A percentile compares a stretch with the other conserved stretches of the same genome.
Conservation (phyloP, 495 filamentous ascomycete genomes). For the Neurospora sp. region DNA sequence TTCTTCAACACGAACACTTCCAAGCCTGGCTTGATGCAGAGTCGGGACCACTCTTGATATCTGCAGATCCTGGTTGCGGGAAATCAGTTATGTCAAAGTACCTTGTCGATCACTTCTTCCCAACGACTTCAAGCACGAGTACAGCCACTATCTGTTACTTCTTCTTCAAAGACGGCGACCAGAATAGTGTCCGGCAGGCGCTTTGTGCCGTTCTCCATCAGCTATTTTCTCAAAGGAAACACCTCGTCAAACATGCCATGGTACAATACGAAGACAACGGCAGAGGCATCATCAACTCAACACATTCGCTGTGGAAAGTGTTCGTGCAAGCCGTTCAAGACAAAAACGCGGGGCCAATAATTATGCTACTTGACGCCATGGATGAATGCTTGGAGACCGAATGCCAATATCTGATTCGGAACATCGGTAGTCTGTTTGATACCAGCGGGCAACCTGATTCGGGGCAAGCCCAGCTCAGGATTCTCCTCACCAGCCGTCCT, state of each 20-base stretch:
- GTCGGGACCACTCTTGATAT: conserved; percentile 19
- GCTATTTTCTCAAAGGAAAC: conserved; percentile 12
- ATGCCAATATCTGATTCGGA: not conserved
- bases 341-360: conserved; percentile 24
- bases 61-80: conserved; percentile 40
- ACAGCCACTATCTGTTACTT: conserved; percentile 19
- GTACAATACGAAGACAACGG: not conserved
- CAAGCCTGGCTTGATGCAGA: conserved; percentile 1
- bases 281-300: not conserved
- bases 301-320: conserved; percentile 28
- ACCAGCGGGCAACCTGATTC: too few species aligned
- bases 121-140: not conserved
- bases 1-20: conserved; percentile 13
- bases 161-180: conserved; percentile 25
- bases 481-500: conserved; percentile 29
- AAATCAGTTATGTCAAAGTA: conserved; percentile 37
- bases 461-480: not conserved
- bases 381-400: conserved; percentile 1
- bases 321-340: conserved; percentile 23
- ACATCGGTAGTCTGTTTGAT: not conserved
- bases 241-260: conserved; percentile 5
- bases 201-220: conserved; percentile 27
- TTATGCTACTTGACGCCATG: conserved; percentile 35
- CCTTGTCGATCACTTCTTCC: conserved; percentile 21
- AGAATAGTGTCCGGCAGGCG: conserved; percentile 14